Evolutionary conservation across 768 basidiomycete species (phyloP).

Genomic region (Mrakia blollopis): DNA sequence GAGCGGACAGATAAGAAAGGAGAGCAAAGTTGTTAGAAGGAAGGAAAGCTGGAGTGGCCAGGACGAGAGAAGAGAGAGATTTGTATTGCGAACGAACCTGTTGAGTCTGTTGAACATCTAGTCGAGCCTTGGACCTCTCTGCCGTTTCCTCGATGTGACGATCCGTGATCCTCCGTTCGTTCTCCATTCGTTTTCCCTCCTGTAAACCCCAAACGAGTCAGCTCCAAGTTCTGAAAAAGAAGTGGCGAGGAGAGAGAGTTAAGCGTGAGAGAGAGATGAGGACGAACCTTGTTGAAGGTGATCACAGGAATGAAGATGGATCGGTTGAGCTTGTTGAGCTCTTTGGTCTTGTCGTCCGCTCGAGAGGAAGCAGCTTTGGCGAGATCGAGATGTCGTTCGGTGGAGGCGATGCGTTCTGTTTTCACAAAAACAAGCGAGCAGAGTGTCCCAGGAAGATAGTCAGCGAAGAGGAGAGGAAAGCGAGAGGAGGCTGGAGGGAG

Average conservation of each 20-base stretch:
- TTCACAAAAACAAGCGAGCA: background rate
- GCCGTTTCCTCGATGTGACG: conserved; percentile 82
- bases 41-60: background rate
- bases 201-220: conserved; percentile 23
- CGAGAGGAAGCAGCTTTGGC: conserved; percentile 78
- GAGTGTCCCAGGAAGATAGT: background rate
- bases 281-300: conserved; percentile 70
- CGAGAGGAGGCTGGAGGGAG: background rate
- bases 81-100: conserved; percentile 10
- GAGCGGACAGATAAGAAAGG: too few species aligned
- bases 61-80: background rate
- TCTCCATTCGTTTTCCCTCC: conserved; percentile 76
- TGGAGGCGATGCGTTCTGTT: conserved; percentile 65
- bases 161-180: conserved; percentile 73
- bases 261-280: too few species aligned
- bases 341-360: conserved; percentile 88
- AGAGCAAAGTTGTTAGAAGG: too few species aligned
- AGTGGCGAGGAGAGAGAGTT: background rate
- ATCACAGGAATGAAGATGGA: conserved; percentile 92
- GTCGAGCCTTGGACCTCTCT: conserved; percentile 77
- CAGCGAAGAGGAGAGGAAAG: conserved; percentile 12
- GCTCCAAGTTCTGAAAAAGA: background rate
- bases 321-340: conserved; percentile 87
- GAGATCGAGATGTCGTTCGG: conserved; percentile 89
- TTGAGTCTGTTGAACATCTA: conserved; percentile 80